Base-by-base conservation (phyloP, 2,329 filamentous ascomycete genomes). In the Hypomyces rosellus region DNA sequence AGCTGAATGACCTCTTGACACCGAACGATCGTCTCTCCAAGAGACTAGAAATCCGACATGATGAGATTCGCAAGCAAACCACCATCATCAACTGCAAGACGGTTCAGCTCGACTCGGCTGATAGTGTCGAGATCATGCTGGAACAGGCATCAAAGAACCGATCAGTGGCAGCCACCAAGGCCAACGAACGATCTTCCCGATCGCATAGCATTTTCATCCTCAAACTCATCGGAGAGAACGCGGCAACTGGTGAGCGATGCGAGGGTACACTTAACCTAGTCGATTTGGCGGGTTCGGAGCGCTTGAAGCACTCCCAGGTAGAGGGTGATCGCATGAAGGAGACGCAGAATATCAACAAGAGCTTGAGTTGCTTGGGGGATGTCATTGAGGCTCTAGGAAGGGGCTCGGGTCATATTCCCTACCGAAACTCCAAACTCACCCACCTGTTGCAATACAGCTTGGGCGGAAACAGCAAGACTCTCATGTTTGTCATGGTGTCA, bases 401-500 rank as follows among this genome's bases (percentile, higher is more conserved):
- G 55, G 88, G 89, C 33, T 88, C 86, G 50, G 80, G 79, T 5
- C 92, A 96, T 63, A 82, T 99, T 41, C 93, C 93, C 1, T 99
- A 97, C 72, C 78, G 93, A 49, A 97, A 97, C 71, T 96, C 89
- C 59, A 97, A 96, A 80, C 78, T 99, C 57, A 99, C 93, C 8
- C 95, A 96, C 64, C 78, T 99, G 43, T 78, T 99, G 36, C 89
- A 97, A 80, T 95, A 93, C 64, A 96, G 89, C 3, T 75, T 99
- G 7, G 92, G 93, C 4, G 93, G 93, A 14, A 96, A 96, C 68
- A 93, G 87, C 59, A 95, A 96, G 72, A 99, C 93, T 1, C 84
- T 99, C 61, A 99, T 99, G 93, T 96, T 99, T 67, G 89, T 97
- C 66, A 97, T 97, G 91, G 88, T 96, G 50, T 93, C 87, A 59